These are phyloP conservation scores for Penicillium hordei DNA, from an alignment of 2,329 filamentous ascomycete species.

Conservation along the genomic window DNA sequence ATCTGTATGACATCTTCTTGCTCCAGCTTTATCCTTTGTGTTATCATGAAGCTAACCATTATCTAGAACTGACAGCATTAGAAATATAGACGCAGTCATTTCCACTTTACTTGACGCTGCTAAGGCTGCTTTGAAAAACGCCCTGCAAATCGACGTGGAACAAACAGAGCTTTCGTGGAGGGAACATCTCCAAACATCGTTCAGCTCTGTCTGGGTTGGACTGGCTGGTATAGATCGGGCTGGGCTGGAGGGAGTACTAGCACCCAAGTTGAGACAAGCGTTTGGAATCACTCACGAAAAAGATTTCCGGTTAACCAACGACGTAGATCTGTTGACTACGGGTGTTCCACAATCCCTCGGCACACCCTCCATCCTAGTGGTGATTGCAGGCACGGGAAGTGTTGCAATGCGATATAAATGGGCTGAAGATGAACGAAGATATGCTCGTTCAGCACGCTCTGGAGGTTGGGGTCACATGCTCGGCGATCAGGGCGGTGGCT, in stretches of 20 bases:
- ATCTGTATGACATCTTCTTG: conserved; percentile 35
- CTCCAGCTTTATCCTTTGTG: too few relatives aligned
- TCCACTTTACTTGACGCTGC: conserved; percentile 26
- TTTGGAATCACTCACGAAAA: conserved; percentile 28
- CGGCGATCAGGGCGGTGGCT: conserved; percentile 48
- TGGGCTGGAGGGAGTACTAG: conserved; percentile 28
- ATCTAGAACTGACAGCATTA: conserved; percentile 20
- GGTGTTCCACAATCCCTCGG: conserved; percentile 18
- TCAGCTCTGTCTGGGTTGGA: conserved; percentile 42
- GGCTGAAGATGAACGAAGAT: conserved; percentile 7
- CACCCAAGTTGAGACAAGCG: conserved; percentile 27
- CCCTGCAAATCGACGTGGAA: neutral
- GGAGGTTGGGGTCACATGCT: conserved; percentile 49
- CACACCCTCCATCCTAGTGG: conserved; percentile 30
- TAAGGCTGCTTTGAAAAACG: conserved; percentile 15
- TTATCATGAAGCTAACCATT: neutral
- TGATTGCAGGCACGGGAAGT: conserved; percentile 48
- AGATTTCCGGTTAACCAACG: conserved; percentile 37
- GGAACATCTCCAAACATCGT: conserved; percentile 12
- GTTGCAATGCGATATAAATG: conserved; percentile 43
- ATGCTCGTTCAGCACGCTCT: conserved; percentile 34
- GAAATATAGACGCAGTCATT: conserved; percentile 26
- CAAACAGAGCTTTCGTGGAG: conserved; percentile 5
- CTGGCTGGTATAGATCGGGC: conserved; percentile 44
- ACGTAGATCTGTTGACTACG: conserved; percentile 43